phyloP scores from a whole-genome alignment of 2,329 filamentous ascomycete genomes.

The Colletotrichum spaethianum region DNA sequence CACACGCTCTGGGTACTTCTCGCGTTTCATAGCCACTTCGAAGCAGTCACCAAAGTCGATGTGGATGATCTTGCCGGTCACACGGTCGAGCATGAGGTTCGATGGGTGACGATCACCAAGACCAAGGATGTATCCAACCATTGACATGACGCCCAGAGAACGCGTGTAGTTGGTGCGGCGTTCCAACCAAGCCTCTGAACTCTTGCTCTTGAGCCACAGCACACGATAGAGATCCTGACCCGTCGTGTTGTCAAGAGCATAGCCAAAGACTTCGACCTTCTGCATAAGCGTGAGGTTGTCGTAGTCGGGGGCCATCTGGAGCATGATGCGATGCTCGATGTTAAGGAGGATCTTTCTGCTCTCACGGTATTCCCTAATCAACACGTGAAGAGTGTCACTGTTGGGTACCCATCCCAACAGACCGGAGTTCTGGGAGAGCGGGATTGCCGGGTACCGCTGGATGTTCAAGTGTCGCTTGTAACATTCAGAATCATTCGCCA shows the following conservation, averaged over 20 bases:
- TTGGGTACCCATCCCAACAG: conserved; percentile 97
- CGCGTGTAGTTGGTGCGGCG: conserved; percentile 98
- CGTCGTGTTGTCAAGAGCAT: conserved; percentile 98
- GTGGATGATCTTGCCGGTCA: conserved; percentile 97
- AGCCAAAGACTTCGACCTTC: conserved; percentile 99
- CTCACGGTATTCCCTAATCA: conserved; percentile 98
- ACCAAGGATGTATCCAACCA: conserved; percentile 99
- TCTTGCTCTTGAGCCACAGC: conserved; percentile 98
- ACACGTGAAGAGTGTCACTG: conserved; percentile 95
- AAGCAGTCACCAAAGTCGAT: conserved; percentile 99
- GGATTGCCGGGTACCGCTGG: conserved; percentile 96
- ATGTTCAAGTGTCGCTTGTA: conserved; percentile 98
- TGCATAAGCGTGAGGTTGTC: conserved; percentile 99
- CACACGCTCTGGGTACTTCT: conserved; percentile 98
- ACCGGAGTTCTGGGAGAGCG: conserved; percentile 95
- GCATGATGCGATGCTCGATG: conserved; percentile 99
- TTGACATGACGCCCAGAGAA: conserved; percentile 99
- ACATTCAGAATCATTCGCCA: conserved; percentile 93
- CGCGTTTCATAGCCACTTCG: conserved; percentile 98
- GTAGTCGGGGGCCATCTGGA: conserved; percentile 99
- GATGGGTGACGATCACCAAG: conserved; percentile 97
- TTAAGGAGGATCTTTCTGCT: conserved; percentile 97
- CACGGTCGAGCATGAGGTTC: conserved; percentile 96
- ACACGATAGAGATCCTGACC: conserved; percentile 98
- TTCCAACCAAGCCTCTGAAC: conserved; percentile 97